A percentile compares a stretch with the other conserved stretches of the same genome.
phyloP scores from a whole-genome alignment of 2,329 filamentous ascomycete species.

The Ceratocystiopsis brevicomis region DNA sequence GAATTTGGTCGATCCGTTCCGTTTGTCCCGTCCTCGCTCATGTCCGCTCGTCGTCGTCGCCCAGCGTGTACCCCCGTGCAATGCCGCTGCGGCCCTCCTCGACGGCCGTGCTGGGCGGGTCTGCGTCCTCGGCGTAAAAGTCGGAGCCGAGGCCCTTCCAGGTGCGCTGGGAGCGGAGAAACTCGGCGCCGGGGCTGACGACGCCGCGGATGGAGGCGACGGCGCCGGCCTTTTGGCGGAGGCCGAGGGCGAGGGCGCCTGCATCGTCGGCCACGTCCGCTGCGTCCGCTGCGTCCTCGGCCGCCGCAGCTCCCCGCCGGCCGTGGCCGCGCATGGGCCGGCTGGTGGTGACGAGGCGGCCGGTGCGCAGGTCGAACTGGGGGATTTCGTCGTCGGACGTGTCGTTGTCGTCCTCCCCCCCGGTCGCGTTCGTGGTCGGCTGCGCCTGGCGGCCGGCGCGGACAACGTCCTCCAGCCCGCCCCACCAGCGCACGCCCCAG shows the following conservation, averaged over 20 bases:
- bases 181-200: conserved; percentile 83
- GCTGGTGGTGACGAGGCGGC: conserved; percentile 60
- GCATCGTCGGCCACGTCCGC: too few species aligned
- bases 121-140: conserved; percentile 32
- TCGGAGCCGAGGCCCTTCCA: conserved; percentile 89
- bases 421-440: conserved; percentile 7
- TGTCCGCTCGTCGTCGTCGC: conserved; percentile 21
- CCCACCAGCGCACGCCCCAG: conserved; percentile 81
- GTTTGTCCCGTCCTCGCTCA: neutral
- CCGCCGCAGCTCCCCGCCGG: neutral
- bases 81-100: conserved; percentile 79
- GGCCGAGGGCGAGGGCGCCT: conserved; percentile 36
- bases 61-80: conserved; percentile 72
- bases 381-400: conserved; percentile 60
- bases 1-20: too few species aligned
- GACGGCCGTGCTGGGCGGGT: conserved; percentile 39
- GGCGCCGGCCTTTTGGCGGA: conserved; percentile 37
- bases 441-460: too few species aligned
- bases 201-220: conserved; percentile 68
- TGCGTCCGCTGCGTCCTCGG: neutral
- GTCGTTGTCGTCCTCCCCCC: conserved; percentile 15
- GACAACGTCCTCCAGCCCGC: conserved; percentile 54
- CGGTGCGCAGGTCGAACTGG: conserved; percentile 82
- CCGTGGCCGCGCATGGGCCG: conserved; percentile 44
- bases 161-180: conserved; percentile 58